Conservation (phyloP, 257 asterid species). For the Echium plantagineum region DNA sequence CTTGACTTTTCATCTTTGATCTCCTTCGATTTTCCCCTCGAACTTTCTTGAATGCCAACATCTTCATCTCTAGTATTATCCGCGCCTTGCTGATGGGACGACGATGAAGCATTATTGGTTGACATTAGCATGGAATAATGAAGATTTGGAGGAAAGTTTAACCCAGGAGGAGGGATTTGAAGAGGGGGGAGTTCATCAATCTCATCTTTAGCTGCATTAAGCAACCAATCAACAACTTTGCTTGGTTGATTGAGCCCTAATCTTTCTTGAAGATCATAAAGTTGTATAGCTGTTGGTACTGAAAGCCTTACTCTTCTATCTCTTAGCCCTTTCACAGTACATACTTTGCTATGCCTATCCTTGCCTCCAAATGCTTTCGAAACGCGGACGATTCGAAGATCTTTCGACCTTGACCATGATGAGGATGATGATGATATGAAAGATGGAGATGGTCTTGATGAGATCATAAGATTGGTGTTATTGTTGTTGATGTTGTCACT, state of each 20-base stretch:
- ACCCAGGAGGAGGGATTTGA: background rate
- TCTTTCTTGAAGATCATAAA: slow-evolving; percentile 63
- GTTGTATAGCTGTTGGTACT: slow-evolving; percentile 56
- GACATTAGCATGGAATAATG: background rate
- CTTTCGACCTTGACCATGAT: background rate
- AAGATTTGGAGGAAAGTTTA: background rate
- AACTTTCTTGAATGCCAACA: background rate
- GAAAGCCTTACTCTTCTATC: slow-evolving; percentile 69
- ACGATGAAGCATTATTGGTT: slow-evolving; percentile 1
- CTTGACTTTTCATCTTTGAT: slow-evolving; percentile 11
- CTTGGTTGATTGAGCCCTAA: slow-evolving; percentile 78
- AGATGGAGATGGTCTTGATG: no score
- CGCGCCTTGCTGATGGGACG: slow-evolving; percentile 7
- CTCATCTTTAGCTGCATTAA: slow-evolving; percentile 36
- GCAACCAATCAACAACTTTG: slow-evolving; percentile 79
- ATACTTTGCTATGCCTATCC: slow-evolving; percentile 75
- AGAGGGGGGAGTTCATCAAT: background rate
- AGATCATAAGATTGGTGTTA: no score
- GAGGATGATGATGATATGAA: background rate
- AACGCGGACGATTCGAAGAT: slow-evolving; percentile 52
- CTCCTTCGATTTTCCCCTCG: slow-evolving; percentile 16
- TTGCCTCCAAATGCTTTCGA: slow-evolving; percentile 64
- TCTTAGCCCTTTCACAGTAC: slow-evolving; percentile 54
- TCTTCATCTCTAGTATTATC: slow-evolving; percentile 9
- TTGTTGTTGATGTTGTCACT: no score